Base-by-base conservation (phyloP, 495 filamentous ascomycete species). In the Neurospora sp. region DNA sequence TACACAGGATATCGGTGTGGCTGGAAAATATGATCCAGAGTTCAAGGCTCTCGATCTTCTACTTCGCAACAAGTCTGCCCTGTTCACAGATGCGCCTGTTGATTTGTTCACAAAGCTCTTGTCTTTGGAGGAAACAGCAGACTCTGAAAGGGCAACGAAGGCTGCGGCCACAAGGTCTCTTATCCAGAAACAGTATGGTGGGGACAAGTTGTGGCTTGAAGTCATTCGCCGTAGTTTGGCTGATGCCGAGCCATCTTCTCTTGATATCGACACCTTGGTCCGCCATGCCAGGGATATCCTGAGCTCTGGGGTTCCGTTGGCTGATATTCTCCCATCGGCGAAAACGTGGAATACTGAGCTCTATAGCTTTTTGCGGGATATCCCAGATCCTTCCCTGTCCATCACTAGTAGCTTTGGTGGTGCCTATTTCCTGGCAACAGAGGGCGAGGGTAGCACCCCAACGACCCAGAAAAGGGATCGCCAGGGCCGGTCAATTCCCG, bases 351-450 rank as follows among this genome's bases (percentile, higher is more conserved):
- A 75, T 72, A 45, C 79, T 5, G 80, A 84, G 53, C 75, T 97
- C n/a, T 74, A 70, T 0, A 84, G 82, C 3, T 90, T 95, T 76
- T 82, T 96, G 18, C 78, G 84, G 44, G 77, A 83, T 7, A 75
- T 83, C 31, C 89, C 91, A 16, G 87, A 87, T 59, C 82, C 85
- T 16, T 90, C 92, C 9, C 79, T 94, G 7, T 88, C 92, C 9
- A 86, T 96, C 9, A 92, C 91, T 6, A 93, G 89, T 77, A 85
- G 88, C 10, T 80, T 97, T 27, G 88, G 87, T 7, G 93, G 93
- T 16, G 86, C 87, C 12, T 88, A 94, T 39, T 89, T 92, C 74
- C 80, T 98, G 6, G 84, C 91, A 0, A 79, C 87, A 14, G 48
- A 75, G 2, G 65, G 48, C 69, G 73, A 48, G 39, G 83, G 27